Conservation (phyloP, 805 yeast species). For the Candida sakaeoensis region DNA sequence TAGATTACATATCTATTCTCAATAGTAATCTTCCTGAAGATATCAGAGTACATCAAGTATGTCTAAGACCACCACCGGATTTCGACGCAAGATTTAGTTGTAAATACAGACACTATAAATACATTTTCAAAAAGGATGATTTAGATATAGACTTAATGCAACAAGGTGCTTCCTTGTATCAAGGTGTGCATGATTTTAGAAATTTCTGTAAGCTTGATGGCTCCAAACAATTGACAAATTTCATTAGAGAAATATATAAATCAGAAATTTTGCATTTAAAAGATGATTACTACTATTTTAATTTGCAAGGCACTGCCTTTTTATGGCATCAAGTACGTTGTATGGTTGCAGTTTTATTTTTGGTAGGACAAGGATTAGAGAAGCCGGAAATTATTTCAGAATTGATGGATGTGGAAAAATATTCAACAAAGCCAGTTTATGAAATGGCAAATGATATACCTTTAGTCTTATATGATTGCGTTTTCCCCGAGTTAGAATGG, state of each 20-base stretch:
- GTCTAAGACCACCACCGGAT: slow-evolving; percentile 74
- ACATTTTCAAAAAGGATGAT: slow-evolving; percentile 57
- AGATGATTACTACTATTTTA: slow-evolving; percentile 60
- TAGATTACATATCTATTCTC: slow-evolving; percentile 71
- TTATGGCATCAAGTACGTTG: slow-evolving; percentile 98
- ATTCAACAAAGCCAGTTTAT: slow-evolving; percentile 71
- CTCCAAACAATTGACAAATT: slow-evolving; percentile 84
- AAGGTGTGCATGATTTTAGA: slow-evolving; percentile 86
- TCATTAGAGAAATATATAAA: slow-evolving; percentile 55
- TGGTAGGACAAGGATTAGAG: slow-evolving; percentile 79
- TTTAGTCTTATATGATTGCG: slow-evolving; percentile 80
- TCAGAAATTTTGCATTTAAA: slow-evolving; percentile 43
- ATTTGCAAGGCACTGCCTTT: slow-evolving; percentile 83
- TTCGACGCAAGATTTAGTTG: slow-evolving; percentile 96
- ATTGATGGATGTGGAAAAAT: slow-evolving; percentile 52
- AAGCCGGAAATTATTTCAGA: slow-evolving; percentile 51
- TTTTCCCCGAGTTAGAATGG: slow-evolving; percentile 73
- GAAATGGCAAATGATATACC: slow-evolving; percentile 92
- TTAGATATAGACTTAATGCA: slow-evolving; percentile 67
- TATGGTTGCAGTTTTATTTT: slow-evolving; percentile 80
- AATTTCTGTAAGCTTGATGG: slow-evolving; percentile 95
- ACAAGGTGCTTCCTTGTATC: slow-evolving; percentile 56
- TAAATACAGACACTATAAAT: slow-evolving; percentile 77
- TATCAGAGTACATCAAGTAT: slow-evolving; percentile 75
- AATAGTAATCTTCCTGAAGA: slow-evolving; percentile 79